Conservation (phyloP, 2,329 filamentous ascomycete genomes). For the Aspergillus tamarii region DNA sequence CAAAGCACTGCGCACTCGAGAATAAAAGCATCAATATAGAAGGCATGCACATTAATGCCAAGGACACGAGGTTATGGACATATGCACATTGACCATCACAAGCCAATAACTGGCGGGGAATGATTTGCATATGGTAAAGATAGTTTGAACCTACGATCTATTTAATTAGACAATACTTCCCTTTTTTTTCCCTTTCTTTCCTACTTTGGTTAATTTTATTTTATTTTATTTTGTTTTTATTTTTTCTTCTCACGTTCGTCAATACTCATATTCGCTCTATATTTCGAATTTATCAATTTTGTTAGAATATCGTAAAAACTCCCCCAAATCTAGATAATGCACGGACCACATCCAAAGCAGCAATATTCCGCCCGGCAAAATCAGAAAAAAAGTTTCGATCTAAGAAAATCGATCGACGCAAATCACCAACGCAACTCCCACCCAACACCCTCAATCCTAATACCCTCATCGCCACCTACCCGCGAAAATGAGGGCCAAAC, state of each 20-base stretch:
- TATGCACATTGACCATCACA: not conserved
- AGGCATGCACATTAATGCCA: not conserved
- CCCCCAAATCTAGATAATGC: slow-evolving; percentile 12
- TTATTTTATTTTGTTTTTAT: too few relatives aligned
- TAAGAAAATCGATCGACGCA: slow-evolving; percentile 32
- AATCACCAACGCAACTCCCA: slow-evolving; percentile 14
- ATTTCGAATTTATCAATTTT: not conserved
- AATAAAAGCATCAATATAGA: not conserved
- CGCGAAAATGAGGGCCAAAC: slow-evolving; percentile 67
- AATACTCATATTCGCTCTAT: not conserved
- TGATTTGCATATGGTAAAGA: not conserved
- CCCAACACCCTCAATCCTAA: slow-evolving; percentile 12
- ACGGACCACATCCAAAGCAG: slow-evolving; percentile 30
- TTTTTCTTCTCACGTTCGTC: not conserved
- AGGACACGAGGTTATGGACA: not conserved
- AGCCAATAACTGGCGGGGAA: not conserved
- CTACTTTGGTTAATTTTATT: too few relatives aligned
- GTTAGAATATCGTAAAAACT: not conserved
- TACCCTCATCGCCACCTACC: slow-evolving; percentile 16
- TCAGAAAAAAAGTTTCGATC: slow-evolving; percentile 20
- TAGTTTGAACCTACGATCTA: not conserved
- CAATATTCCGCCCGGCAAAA: slow-evolving; percentile 39
- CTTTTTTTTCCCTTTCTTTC: not conserved
- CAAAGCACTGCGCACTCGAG: not conserved
- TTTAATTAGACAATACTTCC: slow-evolving; percentile 1